Base-by-base conservation (phyloP, 1,284 basidiomycete genomes). In the Meira nashicola region DNA sequence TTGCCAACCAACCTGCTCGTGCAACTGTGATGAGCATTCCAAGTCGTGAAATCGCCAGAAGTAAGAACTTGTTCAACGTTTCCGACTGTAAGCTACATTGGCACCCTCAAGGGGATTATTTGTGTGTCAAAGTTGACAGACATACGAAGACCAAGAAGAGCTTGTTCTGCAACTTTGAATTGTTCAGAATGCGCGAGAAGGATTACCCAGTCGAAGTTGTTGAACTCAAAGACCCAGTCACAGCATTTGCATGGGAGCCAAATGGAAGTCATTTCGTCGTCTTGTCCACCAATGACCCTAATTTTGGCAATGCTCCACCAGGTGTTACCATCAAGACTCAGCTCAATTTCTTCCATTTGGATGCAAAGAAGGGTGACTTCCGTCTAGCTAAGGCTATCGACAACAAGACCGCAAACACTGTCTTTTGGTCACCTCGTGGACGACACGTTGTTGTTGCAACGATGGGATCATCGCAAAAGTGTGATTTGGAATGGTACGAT, bases 121-220 rank as follows among this genome's bases (percentile, higher is more conserved):
- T 99, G 25, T 98, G 95, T 75, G 95, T 98, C 80, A 97, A 96
- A 82, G 95, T 99, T 60, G 95, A 99, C 81, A 89, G 95, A 61
- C 93, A 97, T 80, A 97, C 94, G 48, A 98, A 98, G 83, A 95
- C 92, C 19, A 97, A 97, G 82, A 98, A 98, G 83, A 93, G 92
- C 11, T 92, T 91, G 57, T 98, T 93, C 83, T 95, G 93, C 82
- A 99, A 98, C 81, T 83, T 99, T 65, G 95, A 99, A 81, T 89
- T 99, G 66, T 98, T 98, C 85, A 86, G 93, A 60, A 86, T 97
- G 62, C 87, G 95, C 60, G 95, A 99, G 81, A 98, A 97, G 81
- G 91, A 97, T 80, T 92, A 87, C 80, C 95, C 95, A 1, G 93
- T 99, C 49, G 94, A 99, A 80, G 93, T 97, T 51, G 87, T 98